A percentile compares a stretch with the other conserved stretches of the same genome.
These are phyloP conservation scores for Pythium phragmiticola DNA, from an alignment of 352 stramenopile genomes.

Conservation along the genomic window DNA sequence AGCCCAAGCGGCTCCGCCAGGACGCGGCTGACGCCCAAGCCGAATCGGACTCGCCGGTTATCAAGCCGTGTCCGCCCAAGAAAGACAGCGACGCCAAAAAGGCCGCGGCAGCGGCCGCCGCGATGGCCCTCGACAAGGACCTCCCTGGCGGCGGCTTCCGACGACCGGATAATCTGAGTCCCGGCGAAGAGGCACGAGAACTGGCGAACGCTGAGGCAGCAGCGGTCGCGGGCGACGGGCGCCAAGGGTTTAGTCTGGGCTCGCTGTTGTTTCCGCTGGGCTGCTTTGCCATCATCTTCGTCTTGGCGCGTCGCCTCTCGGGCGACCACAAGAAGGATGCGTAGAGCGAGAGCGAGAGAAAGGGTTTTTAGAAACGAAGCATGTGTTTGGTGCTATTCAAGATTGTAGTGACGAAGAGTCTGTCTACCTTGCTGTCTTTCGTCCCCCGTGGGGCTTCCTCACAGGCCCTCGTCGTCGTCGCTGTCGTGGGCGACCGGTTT, in stretches of 20 bases:
- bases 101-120: constrained; percentile 18
- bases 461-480: constrained; percentile 41
- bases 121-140: constrained; percentile 42
- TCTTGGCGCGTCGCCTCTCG: constrained; percentile 55
- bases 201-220: constrained; percentile 8
- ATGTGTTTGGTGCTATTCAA: neutral
- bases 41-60: constrained; percentile 34
- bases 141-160: constrained; percentile 62
- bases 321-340: constrained; percentile 78
- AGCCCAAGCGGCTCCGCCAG: constrained; percentile 62
- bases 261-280: constrained; percentile 50
- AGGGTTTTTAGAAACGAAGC: neutral
- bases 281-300: constrained; percentile 49
- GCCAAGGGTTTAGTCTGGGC: constrained; percentile 25
- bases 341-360: constrained; percentile 22
- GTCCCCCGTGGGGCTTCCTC: neutral
- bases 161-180: constrained; percentile 5
- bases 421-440: neutral
- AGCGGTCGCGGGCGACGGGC: constrained; percentile 5
- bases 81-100: constrained; percentile 43
- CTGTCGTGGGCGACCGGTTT: constrained; percentile 21
- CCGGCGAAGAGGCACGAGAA: constrained; percentile 15
- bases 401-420: neutral
- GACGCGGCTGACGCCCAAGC: constrained; percentile 32
- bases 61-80: constrained; percentile 74